phyloP scores from a whole-genome alignment of 2,329 filamentous ascomycete species.

The Metarhizium album region DNA sequence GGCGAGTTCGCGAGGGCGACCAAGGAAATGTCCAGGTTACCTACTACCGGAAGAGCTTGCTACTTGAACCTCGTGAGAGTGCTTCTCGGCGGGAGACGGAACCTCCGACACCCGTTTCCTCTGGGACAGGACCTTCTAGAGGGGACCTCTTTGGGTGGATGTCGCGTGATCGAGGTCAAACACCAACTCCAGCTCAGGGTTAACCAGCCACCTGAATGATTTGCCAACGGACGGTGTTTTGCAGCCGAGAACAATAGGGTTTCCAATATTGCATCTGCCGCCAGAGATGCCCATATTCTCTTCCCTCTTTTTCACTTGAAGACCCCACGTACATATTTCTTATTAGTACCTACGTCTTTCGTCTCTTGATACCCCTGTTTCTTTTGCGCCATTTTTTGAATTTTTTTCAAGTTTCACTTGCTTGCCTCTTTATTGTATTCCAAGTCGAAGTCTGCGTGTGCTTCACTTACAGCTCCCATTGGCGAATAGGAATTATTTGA shows the following conservation, averaged over 20 bases:
- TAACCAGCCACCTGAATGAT: slow-evolving; percentile 1
- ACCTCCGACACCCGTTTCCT: slow-evolving; percentile 20
- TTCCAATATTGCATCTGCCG: neutral
- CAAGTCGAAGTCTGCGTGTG: neutral
- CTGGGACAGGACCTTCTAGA: slow-evolving; percentile 19
- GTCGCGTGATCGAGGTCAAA: slow-evolving; percentile 33
- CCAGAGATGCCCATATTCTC: neutral
- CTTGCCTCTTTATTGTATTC: neutral
- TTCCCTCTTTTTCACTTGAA: neutral
- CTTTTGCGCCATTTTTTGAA: neutral
- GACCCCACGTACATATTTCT: neutral
- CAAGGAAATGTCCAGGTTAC: slow-evolving; percentile 46
- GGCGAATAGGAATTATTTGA: neutral
- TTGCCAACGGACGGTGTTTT: neutral
- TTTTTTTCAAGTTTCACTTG: neutral
- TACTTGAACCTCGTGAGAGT: slow-evolving; percentile 66
- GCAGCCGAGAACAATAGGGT: neutral
- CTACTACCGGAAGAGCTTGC: slow-evolving; percentile 71
- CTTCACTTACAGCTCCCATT: neutral
- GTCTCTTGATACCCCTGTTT: slow-evolving; percentile 7
- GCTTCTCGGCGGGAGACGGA: slow-evolving; percentile 21
- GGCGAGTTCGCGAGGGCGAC: slow-evolving; percentile 56
- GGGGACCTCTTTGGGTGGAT: slow-evolving; percentile 41
- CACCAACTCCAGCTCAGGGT: slow-evolving; percentile 13
- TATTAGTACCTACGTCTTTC: neutral